Conservation (phyloP, 345 rosid species). For the Citrus inodora region DNA sequence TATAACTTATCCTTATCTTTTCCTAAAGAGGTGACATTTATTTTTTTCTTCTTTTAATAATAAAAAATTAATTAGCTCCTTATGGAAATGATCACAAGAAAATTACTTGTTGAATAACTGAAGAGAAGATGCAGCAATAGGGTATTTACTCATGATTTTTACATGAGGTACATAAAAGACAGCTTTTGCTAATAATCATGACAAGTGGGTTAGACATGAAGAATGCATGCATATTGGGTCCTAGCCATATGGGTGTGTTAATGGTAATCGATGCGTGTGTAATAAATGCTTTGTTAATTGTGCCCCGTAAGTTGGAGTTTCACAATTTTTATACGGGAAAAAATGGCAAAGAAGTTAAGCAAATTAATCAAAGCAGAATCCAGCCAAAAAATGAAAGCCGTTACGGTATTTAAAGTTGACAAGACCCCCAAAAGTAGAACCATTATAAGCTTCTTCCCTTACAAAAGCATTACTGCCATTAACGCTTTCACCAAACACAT, state of each 20-base stretch:
- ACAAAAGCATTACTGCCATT: background rate
- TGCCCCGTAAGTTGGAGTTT: background rate
- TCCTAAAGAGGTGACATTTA: background rate
- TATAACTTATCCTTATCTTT: background rate
- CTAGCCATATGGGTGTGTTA: background rate
- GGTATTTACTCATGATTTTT: background rate
- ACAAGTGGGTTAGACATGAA: conserved; percentile 14
- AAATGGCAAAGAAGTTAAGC: too few relatives aligned
- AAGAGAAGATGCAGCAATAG: background rate
- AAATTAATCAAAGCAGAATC: too few relatives aligned
- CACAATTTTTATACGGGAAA: background rate
- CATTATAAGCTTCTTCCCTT: too few relatives aligned
- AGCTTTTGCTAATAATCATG: background rate
- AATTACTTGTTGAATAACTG: background rate
- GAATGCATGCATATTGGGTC: background rate
- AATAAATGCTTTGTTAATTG: background rate
- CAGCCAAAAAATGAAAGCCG: background rate
- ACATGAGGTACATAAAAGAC: background rate
- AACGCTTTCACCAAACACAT: conserved; percentile 28
- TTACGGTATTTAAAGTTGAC: background rate
- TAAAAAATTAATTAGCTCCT: background rate
- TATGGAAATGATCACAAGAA: background rate
- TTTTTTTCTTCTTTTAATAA: too few relatives aligned
- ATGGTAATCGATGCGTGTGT: background rate
- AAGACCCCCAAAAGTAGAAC: background rate